Conservation (phyloP, 2,329 filamentous ascomycete species). For the Aspergillus sp. region DNA sequence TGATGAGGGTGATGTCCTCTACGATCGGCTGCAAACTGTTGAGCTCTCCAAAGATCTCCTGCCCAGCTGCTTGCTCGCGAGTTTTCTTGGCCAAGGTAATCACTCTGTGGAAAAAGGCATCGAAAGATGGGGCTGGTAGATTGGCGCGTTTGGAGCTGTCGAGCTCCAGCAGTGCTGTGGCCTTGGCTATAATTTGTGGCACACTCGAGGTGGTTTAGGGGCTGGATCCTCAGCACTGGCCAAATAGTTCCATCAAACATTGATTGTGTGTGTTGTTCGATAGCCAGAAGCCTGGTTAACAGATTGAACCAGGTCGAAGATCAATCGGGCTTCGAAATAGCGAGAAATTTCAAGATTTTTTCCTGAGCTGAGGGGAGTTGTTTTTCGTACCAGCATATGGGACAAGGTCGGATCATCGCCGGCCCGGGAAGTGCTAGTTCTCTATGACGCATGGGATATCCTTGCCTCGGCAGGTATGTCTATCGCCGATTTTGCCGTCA, state of each 20-base stretch:
- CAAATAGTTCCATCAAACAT: neutral
- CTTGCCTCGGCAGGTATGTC: too few relatives aligned
- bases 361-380: neutral
- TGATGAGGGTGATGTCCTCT: slow-evolving; percentile 4
- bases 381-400: too few relatives aligned
- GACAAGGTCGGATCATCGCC: too few relatives aligned
- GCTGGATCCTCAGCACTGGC: neutral
- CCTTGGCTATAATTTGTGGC: neutral
- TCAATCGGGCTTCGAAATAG: neutral
- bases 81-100: slow-evolving; percentile 6
- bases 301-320: neutral
- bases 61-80: slow-evolving; percentile 1
- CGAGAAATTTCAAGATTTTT: neutral
- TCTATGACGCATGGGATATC: too few relatives aligned
- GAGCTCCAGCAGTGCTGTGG: slow-evolving; percentile 4
- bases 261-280: neutral
- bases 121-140: slow-evolving; percentile 2
- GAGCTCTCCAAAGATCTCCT: slow-evolving; percentile 4
- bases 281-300: neutral
- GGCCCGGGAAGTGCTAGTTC: too few relatives aligned
- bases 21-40: slow-evolving; percentile 5
- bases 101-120: slow-evolving; percentile 3
- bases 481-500: too few relatives aligned
- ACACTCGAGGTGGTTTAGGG: slow-evolving; percentile 1
- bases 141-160: slow-evolving; percentile 6